Evolutionary conservation across 2,329 filamentous ascomycete genomes (phyloP), one percentile per base, ranked within the genome.

Genomic region (Epichloe aotearoae): DNA sequence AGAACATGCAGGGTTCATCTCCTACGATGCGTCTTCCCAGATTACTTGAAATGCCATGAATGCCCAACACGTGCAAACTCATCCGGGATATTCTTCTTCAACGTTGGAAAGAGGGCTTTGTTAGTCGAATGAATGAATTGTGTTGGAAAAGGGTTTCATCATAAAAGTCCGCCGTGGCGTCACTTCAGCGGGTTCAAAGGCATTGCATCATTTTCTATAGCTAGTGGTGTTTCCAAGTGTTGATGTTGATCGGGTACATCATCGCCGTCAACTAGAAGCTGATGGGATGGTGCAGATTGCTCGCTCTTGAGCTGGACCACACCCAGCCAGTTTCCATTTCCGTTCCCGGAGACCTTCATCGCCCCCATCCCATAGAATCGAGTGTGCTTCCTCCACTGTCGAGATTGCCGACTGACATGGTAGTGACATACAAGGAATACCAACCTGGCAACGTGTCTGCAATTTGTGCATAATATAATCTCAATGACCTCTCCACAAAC

Each of bases 401-500:
- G 23, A 30, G 12, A 44, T 30, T 15, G 23, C 42, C 23, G 42
- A 44, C 47, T 30, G 10, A 30, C 4, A 10, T 42, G 47, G 20
- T 20, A 17, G 51, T 44, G 15, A 54, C 51, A 49, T 50, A 5
- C 10, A 46, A 50, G 46, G 38, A 38, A 17, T 57, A 49, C 55
- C 50, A 60, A 56, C 57, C 59, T 55, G 58, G 44, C 19, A 49
- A 38, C 56, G 47, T 52, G 58, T 30, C 26, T 11, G 26, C 26
- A 30, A 4, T 10, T 30, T 30, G 26, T 1, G 10, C 26, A 30
- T 30, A 8, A 30, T 10, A 1, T 30, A 1, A 4, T 11, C 10
- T 11, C 26, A 30, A 30, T 4, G 0, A n/a, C 5, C 19, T 44
- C 40, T 14, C 39, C 39, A 41, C 39, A 7, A 19, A 23, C 1